Evolutionary conservation across 768 basidiomycete species (phyloP).

Genomic region (Leucosporidium yakuticum): DNA sequence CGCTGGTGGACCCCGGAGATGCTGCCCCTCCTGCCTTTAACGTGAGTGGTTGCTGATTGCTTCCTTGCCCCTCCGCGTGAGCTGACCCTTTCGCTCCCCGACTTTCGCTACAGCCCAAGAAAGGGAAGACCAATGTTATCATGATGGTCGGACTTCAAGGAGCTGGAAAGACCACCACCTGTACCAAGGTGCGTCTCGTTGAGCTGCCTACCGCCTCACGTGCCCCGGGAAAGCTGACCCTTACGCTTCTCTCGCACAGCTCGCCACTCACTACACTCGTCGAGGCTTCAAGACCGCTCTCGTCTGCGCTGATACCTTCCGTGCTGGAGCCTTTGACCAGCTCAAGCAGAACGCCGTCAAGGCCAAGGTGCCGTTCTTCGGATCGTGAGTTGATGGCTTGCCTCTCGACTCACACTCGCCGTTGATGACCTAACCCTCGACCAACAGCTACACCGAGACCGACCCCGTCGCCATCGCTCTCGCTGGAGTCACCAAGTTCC

Average conservation of each 20-base stretch:
- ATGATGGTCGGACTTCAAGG: constrained; percentile 54
- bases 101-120: constrained; percentile 65
- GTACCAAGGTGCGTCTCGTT: constrained; percentile 63
- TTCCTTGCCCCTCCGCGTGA: neutral
- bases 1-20: constrained; percentile 88
- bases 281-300: constrained; percentile 95
- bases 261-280: constrained; percentile 94
- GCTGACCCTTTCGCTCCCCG: neutral
- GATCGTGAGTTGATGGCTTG: constrained; percentile 49
- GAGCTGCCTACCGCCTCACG: neutral
- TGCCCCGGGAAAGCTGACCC: neutral
- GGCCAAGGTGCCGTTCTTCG: constrained; percentile 98
- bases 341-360: constrained; percentile 97
- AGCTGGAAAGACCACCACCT: constrained; percentile 91
- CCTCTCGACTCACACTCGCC: neutral
- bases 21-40: constrained; percentile 52
- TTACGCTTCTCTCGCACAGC: constrained; percentile 41
- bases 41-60: constrained; percentile 41
- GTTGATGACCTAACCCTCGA: too few relatives aligned
- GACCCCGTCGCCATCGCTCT: constrained; percentile 93
- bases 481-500: constrained; percentile 92
- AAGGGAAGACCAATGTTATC: constrained; percentile 85
- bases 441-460: constrained; percentile 77
- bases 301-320: constrained; percentile 98
- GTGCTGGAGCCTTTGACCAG: constrained; percentile 98